phyloP scores from a whole-genome alignment of 1,284 basidiomycete species.

The Ustilago lituana region DNA sequence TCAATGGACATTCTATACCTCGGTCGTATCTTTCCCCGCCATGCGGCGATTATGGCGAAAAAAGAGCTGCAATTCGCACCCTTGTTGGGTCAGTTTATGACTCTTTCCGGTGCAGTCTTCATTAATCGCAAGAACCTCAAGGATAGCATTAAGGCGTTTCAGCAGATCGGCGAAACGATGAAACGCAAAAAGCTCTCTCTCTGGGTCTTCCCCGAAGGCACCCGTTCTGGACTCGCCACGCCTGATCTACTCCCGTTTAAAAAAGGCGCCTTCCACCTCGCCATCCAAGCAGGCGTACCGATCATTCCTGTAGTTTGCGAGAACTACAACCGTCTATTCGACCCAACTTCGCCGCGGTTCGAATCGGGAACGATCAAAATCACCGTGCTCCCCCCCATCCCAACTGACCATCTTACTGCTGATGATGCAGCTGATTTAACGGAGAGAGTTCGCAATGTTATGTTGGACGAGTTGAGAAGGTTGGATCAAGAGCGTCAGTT shows the following conservation, averaged over 20 bases:
- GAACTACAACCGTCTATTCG: constrained; percentile 85
- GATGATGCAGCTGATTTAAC: constrained; percentile 76
- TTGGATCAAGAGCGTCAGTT: constrained; percentile 49
- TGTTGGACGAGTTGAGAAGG: constrained; percentile 44
- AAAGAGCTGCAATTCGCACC: constrained; percentile 87
- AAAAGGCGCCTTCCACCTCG: constrained; percentile 97
- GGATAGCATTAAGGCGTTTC: constrained; percentile 79
- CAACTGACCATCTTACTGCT: constrained; percentile 76
- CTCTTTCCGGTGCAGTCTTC: constrained; percentile 89
- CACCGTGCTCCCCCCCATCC: constrained; percentile 79
- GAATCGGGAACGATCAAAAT: constrained; percentile 67
- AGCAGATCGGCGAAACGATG: constrained; percentile 82
- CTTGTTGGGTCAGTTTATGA: constrained; percentile 87
- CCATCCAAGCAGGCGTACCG: constrained; percentile 79
- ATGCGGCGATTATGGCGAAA: constrained; percentile 91
- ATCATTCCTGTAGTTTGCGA: constrained; percentile 92
- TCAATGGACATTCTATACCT: constrained; percentile 71
- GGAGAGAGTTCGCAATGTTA: constrained; percentile 70
- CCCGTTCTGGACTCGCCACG: constrained; percentile 69
- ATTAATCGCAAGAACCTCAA: constrained; percentile 85
- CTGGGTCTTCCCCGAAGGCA: constrained; percentile 66
- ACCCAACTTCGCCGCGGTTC: constrained; percentile 80
- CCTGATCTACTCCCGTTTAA: constrained; percentile 80
- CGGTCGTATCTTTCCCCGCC: constrained; percentile 84
- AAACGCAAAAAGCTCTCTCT: constrained; percentile 73